Base-by-base conservation (phyloP, 2,329 filamentous ascomycete genomes). In the Coniella lustricola region DNA sequence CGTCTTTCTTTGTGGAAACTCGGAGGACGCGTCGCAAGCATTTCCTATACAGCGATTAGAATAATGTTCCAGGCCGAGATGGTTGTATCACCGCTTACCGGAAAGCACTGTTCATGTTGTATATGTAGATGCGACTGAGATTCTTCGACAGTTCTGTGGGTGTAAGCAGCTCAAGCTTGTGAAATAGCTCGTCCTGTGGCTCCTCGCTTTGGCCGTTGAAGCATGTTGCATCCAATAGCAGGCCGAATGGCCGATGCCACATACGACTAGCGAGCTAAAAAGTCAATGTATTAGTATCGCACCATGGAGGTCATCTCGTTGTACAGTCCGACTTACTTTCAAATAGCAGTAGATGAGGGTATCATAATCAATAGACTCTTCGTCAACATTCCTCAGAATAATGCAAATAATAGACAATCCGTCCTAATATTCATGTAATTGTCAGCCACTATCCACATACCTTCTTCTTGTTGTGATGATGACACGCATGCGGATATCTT, bases 21-120 rank as follows among this genome's bases (percentile, higher is more conserved):
- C 80, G 72, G 16, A 86, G 65, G 18, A 85, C 68, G 20, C 81
- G 75, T 4, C 82, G 74, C 57, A 85, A 79, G 56, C 80, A 85
- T 70, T 84, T 82, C 54, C 75, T 75, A 35, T 5, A 18, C 5
- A 12, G 32, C 14, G 4, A 37, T 38, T 9, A 47, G 36, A 16
- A 3, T 33, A 29, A 10, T 34, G 10, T 2, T 44, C 3, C 16
- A 10, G 43, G 33, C 46, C 32, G 10, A 13, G 2, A 4, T 7
- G 8, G 13, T 8, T 35, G 31, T 13, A 12, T 31, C 22, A 17
- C n/a, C 20, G 9, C 68, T 53, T 65, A 77, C 75, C 77, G 75
- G 62, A 83, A 85, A 10, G 80, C 76, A 58, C 78, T 84, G 57
- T 86, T 86, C 81, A 85, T 85, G 59, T 86, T 86, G 64, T 86